Percentiles rank a stretch among this genome's conserved stretches.
These are phyloP conservation scores for Fusarium lateritium DNA, from an alignment of 2,329 filamentous ascomycete species.

Conservation along the genomic window DNA sequence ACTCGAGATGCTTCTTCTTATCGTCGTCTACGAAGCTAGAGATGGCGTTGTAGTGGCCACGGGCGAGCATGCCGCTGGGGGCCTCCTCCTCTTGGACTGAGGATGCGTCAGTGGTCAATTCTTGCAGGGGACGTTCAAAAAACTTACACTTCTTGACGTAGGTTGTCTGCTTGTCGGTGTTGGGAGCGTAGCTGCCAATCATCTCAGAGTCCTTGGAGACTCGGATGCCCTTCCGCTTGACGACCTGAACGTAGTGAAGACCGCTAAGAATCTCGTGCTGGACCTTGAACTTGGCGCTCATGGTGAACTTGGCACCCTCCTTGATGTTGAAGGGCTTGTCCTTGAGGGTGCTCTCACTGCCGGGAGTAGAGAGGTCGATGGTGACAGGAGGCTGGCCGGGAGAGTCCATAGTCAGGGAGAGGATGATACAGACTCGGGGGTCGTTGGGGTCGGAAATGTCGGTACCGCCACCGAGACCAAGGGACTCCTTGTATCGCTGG, in stretches of 20 bases:
- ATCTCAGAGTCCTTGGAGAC: conserved; percentile 97
- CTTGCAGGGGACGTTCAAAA: neutral
- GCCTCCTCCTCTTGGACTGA: conserved; percentile 92
- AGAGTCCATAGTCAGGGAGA: conserved; percentile 89
- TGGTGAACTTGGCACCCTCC: conserved; percentile 93
- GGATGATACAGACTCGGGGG: conserved; percentile 92
- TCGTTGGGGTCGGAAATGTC: conserved; percentile 84
- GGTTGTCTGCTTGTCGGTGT: conserved; percentile 85
- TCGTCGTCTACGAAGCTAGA: conserved; percentile 98
- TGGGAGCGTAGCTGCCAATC: conserved; percentile 96
- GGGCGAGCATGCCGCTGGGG: conserved; percentile 89
- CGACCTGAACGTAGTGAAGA: conserved; percentile 94
- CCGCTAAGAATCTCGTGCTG: conserved; percentile 97
- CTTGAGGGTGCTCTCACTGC: conserved; percentile 84
- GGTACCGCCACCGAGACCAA: conserved; percentile 84
- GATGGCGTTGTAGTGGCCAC: conserved; percentile 89
- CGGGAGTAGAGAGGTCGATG: conserved; percentile 85
- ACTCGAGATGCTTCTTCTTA: conserved; percentile 88
- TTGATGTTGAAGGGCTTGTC: conserved; percentile 97
- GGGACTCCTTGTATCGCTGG: conserved; percentile 96
- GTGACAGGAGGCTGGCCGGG: conserved; percentile 86
- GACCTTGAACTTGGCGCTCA: conserved; percentile 94
- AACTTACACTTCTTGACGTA: conserved; percentile 93
- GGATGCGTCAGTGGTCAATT: conserved; percentile 6
- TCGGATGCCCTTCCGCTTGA: conserved; percentile 89